Percentiles rank a stretch among this genome's conserved stretches.
These are phyloP conservation scores for Lactarius trivialis DNA, from an alignment of 768 basidiomycete species.

Conservation along the genomic window DNA sequence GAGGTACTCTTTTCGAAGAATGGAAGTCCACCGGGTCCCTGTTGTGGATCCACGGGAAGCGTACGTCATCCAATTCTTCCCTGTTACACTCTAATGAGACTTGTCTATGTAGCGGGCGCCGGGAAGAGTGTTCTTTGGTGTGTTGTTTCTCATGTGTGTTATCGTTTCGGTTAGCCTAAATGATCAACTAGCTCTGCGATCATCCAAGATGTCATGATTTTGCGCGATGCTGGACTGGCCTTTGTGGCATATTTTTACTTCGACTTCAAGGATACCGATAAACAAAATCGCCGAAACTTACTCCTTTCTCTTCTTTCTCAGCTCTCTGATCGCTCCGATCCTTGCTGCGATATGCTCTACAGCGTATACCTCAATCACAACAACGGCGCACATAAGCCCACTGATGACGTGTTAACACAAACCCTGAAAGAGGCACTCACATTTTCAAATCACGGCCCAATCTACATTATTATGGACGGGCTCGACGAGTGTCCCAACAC, in stretches of 20 bases:
- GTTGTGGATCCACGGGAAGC: too few species aligned
- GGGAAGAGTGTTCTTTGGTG: too few species aligned
- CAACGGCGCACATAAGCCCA: background rate
- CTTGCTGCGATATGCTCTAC: background rate
- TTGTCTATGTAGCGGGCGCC: background rate
- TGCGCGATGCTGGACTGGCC: too few species aligned
- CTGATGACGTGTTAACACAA: background rate
- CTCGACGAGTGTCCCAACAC: conserved; percentile 1
- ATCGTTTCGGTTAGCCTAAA: background rate
- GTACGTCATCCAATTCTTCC: too few species aligned
- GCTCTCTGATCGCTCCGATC: background rate
- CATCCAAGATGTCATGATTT: too few species aligned
- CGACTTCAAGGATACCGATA: too few species aligned
- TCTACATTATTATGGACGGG: background rate
- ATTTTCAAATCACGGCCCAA: background rate
- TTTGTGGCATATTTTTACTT: too few species aligned
- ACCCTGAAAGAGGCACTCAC: too few species aligned
- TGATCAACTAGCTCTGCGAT: too few species aligned
- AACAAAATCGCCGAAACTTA: background rate
- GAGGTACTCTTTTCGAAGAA: too few species aligned
- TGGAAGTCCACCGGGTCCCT: too few species aligned
- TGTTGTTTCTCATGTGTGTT: background rate
- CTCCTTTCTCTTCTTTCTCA: background rate
- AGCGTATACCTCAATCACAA: background rate
- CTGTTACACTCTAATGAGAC: too few species aligned